A percentile compares a stretch with the other conserved stretches of the same genome.
phyloP scores from a whole-genome alignment of 331 rosid genomes.

The Acacia pycnantha region DNA sequence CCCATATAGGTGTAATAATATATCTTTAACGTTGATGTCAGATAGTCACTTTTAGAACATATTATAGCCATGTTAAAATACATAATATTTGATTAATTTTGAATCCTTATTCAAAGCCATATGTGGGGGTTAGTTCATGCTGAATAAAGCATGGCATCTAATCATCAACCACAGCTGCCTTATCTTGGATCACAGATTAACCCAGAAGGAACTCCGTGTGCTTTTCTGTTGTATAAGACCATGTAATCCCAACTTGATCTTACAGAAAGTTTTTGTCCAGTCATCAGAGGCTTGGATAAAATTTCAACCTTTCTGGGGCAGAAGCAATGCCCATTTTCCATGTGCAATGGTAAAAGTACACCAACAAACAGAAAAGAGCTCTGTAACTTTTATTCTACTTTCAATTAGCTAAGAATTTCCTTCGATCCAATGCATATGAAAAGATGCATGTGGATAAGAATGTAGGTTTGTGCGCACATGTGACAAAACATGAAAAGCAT shows the following conservation, averaged over 20 bases:
- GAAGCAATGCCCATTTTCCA: constrained; percentile 5
- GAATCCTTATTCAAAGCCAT: not conserved
- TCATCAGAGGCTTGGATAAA: not conserved
- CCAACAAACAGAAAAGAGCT: not conserved
- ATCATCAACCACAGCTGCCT: not conserved
- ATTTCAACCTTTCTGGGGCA: constrained; percentile 6
- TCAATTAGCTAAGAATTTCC: not conserved
- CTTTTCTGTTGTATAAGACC: not conserved
- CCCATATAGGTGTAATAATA: not conserved
- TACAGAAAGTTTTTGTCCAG: not conserved
- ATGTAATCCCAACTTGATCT: not conserved
- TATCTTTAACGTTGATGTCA: not conserved
- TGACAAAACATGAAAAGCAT: not conserved
- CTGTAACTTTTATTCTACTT: not conserved
- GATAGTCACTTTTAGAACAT: constrained; percentile 1
- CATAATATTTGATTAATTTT: not conserved
- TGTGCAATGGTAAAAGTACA: not conserved
- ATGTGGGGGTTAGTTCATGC: not conserved
- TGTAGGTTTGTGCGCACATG: not conserved
- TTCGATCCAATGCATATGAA: not conserved
- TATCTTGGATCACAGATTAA: constrained; percentile 8
- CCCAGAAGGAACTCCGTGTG: not conserved
- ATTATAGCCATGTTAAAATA: not conserved
- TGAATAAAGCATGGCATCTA: constrained; percentile 1
- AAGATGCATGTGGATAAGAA: not conserved